Evolutionary conservation across 2,329 filamentous ascomycete species (phyloP).

Genomic region (Lachnellula cervina): DNA sequence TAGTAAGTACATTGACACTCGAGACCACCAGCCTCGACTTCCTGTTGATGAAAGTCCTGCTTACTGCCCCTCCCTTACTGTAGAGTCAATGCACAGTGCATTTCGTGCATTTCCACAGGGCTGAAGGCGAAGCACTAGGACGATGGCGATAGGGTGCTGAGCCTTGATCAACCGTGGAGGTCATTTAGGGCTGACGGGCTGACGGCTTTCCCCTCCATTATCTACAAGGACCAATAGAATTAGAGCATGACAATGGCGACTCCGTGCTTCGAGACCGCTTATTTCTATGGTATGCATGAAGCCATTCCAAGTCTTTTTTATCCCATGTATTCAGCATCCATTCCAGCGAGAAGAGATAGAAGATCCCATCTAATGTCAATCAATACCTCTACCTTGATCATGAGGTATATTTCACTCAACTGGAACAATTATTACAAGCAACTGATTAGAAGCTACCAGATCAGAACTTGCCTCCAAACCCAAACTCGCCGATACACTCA

Average conservation of each 20-base stretch:
- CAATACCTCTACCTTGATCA: no score
- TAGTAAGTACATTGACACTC: no score
- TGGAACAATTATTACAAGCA: no score
- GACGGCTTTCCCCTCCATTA: conserved; percentile 2
- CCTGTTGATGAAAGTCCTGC: not conserved
- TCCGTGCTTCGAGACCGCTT: not conserved
- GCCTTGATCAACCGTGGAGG: not conserved
- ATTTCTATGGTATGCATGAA: not conserved
- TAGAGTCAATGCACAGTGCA: not conserved
- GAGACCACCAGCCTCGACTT: no score
- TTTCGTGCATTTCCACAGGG: conserved; percentile 1
- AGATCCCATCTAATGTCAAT: no score
- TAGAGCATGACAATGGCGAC: not conserved
- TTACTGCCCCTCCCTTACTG: not conserved
- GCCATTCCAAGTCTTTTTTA: no score
- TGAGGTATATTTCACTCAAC: no score
- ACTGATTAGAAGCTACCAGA: no score
- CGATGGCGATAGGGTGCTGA: not conserved
- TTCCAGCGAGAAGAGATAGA: no score
- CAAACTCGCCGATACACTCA: no score
- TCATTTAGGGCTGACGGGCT: conserved; percentile 20
- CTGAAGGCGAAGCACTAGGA: not conserved
- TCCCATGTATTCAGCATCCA: no score
- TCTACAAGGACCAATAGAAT: not conserved
- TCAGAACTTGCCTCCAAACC: no score